Evolutionary conservation across 305 asterid genomes (phyloP), one percentile per base, ranked within the genome.

Genomic region (Solanum hybrid): DNA sequence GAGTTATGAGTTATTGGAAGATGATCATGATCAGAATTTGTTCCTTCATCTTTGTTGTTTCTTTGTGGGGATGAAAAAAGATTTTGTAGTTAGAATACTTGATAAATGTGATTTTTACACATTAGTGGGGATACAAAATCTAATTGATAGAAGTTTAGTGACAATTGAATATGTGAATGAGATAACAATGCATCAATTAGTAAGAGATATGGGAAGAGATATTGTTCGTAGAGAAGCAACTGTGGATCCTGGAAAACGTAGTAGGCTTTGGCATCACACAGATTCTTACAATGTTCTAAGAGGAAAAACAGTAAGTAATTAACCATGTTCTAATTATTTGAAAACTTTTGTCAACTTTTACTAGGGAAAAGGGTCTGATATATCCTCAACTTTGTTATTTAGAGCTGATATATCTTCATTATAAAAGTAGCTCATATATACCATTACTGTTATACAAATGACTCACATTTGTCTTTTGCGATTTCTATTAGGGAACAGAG

Each of bases 121-220:
- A 14, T 26, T 69, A 14, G 85, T 83, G 33, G 89, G 90, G 20
- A 88, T 90, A 33, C 67, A 57, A 36, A 90, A 88, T 81, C 34
- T 90, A 1, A 61, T 67, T 74, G 90, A 82, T 71, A 71, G 80
- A 74, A 71, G 92, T 39, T 89, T 90, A 3, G 79, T 90, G 73
- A 33, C 69, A 64, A 34, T 81, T 24, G 46, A 28, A 34, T 24
- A 33, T 37, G 64, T 80, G 11, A 87, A 24, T 39, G 75, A 74
- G n/a, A 64, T 90, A 46, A 18, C 1, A 36, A 90, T 90, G 89
- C 92, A 90, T 82, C 73, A 90, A 33, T 73, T 88, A 39, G 88
- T 90, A 33, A 42, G 75, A 82, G 92, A 90, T 74, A 90, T 82
- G 90, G 92, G 92, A 73, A 90, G 90, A 90, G 90, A 81, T 10